Conservation (phyloP, 2,329 filamentous ascomycete genomes). For the Lachnellula occidentalis region DNA sequence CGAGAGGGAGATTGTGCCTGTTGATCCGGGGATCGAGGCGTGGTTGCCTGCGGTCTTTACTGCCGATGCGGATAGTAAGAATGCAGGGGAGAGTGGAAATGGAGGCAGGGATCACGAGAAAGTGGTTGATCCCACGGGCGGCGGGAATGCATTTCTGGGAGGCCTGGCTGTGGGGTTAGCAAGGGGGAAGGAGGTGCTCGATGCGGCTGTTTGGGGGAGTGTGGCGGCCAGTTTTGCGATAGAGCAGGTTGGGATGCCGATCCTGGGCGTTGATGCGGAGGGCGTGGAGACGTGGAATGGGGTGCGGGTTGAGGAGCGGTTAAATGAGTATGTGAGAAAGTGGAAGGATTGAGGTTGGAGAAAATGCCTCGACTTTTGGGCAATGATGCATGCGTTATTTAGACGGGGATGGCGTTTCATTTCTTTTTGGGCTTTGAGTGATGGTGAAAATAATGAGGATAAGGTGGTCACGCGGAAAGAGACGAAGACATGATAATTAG, state of each 20-base stretch:
- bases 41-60: slow-evolving; percentile 67
- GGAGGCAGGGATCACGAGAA: slow-evolving; percentile 29
- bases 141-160: slow-evolving; percentile 82
- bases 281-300: slow-evolving; percentile 59
- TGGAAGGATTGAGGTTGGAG: not conserved
- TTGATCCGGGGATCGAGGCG: slow-evolving; percentile 46
- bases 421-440: too few relatives aligned
- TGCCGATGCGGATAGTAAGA: not conserved
- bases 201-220: slow-evolving; percentile 72
- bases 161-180: slow-evolving; percentile 54
- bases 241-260: slow-evolving; percentile 84
- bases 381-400: not conserved
- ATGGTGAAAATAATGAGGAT: too few relatives aligned
- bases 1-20: slow-evolving; percentile 51
- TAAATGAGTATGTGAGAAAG: slow-evolving; percentile 41
- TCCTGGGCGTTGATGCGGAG: slow-evolving; percentile 39
- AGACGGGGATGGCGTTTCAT: not conserved
- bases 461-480: too few relatives aligned
- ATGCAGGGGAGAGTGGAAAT: not conserved
- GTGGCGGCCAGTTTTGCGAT: slow-evolving; percentile 89
- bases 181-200: slow-evolving; percentile 54
- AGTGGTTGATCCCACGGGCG: slow-evolving; percentile 90
- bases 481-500: not conserved
- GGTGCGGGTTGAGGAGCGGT: slow-evolving; percentile 45
- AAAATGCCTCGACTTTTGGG: too few relatives aligned